Percentiles rank a stretch among this genome's conserved stretches.
phyloP scores from a whole-genome alignment of 2,329 filamentous ascomycete genomes.

The Biscogniauxia mediterranea region DNA sequence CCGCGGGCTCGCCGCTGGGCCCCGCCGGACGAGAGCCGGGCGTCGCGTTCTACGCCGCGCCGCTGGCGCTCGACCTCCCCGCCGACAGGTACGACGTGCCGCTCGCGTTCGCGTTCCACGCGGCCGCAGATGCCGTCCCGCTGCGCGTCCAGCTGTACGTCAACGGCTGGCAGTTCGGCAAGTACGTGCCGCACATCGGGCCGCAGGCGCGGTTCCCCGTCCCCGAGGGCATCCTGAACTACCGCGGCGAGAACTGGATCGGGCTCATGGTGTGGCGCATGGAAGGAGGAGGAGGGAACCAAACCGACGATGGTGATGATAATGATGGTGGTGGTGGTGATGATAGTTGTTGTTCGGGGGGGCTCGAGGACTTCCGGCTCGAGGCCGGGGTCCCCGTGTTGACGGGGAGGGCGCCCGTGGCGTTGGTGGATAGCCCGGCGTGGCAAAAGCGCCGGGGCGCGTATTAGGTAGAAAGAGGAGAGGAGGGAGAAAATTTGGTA shows the following conservation, averaged over 20 bases:
- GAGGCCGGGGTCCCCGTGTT: conserved; percentile 43
- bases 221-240: conserved; percentile 70
- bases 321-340: conserved; percentile 39
- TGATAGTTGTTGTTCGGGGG: conserved; percentile 44
- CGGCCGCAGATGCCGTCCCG: conserved; percentile 5
- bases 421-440: conserved; percentile 15
- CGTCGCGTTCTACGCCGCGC: conserved; percentile 57
- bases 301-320: too few relatives aligned
- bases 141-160: conserved; percentile 59
- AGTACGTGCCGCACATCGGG: conserved; percentile 63
- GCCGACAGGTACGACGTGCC: conserved; percentile 55
- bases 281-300: conserved; percentile 36
- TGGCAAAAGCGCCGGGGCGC: conserved; percentile 11
- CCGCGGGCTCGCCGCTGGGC: conserved; percentile 15
- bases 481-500: neutral
- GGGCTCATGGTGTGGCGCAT: conserved; percentile 68
- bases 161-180: conserved; percentile 71
- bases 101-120: conserved; percentile 56
- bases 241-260: conserved; percentile 67
- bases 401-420: conserved; percentile 20
- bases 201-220: conserved; percentile 72
- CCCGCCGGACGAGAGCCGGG: conserved; percentile 50
- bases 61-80: conserved; percentile 55
- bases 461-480: neutral
- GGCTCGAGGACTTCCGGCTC: conserved; percentile 41